phyloP scores from a whole-genome alignment of 176 grass and related monocot genomes.

The Juncus effusus region DNA sequence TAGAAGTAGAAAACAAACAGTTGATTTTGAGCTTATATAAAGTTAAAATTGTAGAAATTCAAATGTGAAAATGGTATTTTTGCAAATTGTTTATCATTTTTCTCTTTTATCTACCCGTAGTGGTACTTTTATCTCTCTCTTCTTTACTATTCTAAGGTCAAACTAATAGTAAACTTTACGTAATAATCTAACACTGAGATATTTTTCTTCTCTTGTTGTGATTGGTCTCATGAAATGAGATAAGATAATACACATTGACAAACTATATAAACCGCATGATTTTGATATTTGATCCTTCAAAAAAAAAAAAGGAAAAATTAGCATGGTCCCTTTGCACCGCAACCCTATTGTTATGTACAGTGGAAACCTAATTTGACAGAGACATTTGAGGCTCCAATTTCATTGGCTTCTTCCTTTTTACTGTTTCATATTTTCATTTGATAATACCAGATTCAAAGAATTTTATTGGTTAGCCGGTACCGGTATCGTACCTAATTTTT shows the following conservation, averaged over 20 bases:
- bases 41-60: no score
- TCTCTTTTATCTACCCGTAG: no score
- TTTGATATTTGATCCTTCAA: background rate
- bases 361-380: slow-evolving; percentile 45
- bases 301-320: slow-evolving; percentile 11
- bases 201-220: background rate
- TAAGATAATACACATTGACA: background rate
- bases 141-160: no score
- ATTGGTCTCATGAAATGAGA: slow-evolving; percentile 11
- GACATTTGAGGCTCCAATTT: slow-evolving; percentile 37
- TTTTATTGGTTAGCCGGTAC: no score
- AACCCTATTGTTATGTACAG: background rate
- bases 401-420: slow-evolving; percentile 6
- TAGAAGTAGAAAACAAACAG: no score
- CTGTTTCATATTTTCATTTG: slow-evolving; percentile 12
- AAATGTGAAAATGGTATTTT: no score
- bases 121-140: no score
- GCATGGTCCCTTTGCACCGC: slow-evolving; percentile 10
- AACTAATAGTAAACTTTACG: no score
- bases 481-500: no score
- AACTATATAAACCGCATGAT: slow-evolving; percentile 10
- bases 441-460: no score
- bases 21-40: no score
- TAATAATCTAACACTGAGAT: background rate
- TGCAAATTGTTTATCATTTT: no score